phyloP scores from a whole-genome alignment of 495 filamentous ascomycete species.

The Glonium stellatum region DNA sequence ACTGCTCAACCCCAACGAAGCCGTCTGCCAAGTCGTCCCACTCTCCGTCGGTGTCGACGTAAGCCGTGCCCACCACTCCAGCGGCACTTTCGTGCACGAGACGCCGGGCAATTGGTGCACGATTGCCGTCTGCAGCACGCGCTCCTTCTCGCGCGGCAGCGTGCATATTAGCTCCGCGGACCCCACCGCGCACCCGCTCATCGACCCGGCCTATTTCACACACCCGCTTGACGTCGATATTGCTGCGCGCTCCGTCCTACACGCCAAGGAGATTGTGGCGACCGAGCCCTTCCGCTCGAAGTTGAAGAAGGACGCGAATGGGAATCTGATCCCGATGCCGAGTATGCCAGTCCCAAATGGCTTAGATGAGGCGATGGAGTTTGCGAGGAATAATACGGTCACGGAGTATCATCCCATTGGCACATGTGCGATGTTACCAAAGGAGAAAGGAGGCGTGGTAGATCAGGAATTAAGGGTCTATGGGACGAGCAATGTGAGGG shows the following conservation, averaged over 20 bases:
- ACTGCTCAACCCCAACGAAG: constrained; percentile 17
- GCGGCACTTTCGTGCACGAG: constrained; percentile 12
- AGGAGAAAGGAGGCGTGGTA: constrained; percentile 22
- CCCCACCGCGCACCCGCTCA: constrained; percentile 14
- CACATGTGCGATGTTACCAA: constrained; percentile 21
- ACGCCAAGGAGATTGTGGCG: constrained; percentile 5
- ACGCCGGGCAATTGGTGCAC: constrained; percentile 17
- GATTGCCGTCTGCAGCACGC: constrained; percentile 9
- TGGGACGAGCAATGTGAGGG: constrained; percentile 25
- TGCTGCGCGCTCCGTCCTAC: constrained; percentile 12
- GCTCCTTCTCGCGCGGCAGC: constrained; percentile 19
- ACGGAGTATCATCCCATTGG: constrained; percentile 27
- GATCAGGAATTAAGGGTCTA: constrained; percentile 23
- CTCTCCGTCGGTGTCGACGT: constrained; percentile 8
- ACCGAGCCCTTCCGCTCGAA: constrained; percentile 13
- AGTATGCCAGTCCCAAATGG: constrained; percentile 10
- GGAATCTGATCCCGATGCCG: constrained; percentile 8
- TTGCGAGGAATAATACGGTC: constrained; percentile 9
- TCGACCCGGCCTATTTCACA: constrained; percentile 20
- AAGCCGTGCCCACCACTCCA: background rate
- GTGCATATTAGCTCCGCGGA: constrained; percentile 20
- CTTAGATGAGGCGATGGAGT: constrained; percentile 19
- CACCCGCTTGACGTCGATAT: constrained; percentile 25
- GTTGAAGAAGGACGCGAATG: constrained; percentile 9
- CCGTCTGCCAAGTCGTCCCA: constrained; percentile 10